Conservation (phyloP, 495 filamentous ascomycete genomes). For the Neurospora sp. region DNA sequence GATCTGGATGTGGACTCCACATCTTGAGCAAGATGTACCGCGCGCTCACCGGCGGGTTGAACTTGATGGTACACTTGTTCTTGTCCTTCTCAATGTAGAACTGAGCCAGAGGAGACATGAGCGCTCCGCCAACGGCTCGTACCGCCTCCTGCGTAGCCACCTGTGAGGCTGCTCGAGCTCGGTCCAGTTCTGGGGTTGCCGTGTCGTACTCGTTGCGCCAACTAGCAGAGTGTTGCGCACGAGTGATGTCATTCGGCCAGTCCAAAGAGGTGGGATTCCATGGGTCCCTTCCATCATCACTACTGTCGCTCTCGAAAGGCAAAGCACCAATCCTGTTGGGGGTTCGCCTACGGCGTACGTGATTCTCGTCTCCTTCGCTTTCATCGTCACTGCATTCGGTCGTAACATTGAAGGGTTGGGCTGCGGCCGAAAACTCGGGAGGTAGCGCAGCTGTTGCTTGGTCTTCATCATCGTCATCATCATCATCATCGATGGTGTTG, state of each 20-base stretch:
- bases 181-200: conserved; percentile 32
- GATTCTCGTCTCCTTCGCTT: conserved; percentile 24
- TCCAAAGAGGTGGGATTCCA: conserved; percentile 1
- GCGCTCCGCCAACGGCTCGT: conserved; percentile 40
- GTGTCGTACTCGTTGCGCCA: neutral
- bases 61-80: conserved; percentile 76
- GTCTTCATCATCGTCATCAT: conserved; percentile 43
- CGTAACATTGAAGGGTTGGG: conserved; percentile 35
- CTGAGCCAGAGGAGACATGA: conserved; percentile 59
- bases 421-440: conserved; percentile 34
- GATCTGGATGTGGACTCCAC: conserved; percentile 58
- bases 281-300: conserved; percentile 24
- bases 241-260: conserved; percentile 5
- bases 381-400: conserved; percentile 46
- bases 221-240: neutral
- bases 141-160: conserved; percentile 45
- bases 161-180: conserved; percentile 42
- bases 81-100: conserved; percentile 75
- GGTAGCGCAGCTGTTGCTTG: conserved; percentile 40
- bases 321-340: conserved; percentile 41
- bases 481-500: conserved; percentile 19
- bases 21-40: conserved; percentile 76
- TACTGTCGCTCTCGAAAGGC: conserved; percentile 37
- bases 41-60: conserved; percentile 79
- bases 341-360: conserved; percentile 14